These are phyloP conservation scores for Pterulicium gracile DNA, from an alignment of 1,284 basidiomycete species.

Conservation along the genomic window DNA sequence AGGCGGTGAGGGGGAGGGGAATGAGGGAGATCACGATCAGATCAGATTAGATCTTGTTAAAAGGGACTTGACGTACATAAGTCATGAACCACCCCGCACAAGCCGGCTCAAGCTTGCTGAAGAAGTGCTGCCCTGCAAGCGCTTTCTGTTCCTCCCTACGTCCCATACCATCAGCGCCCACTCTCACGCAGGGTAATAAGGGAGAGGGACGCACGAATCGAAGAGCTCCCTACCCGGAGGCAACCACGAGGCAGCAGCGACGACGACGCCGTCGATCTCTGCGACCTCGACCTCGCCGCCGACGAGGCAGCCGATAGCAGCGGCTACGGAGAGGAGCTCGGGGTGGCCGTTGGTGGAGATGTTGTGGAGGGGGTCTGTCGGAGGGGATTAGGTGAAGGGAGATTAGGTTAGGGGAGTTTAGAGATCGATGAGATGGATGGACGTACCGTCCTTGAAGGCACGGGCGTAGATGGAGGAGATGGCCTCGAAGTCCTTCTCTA, in stretches of 20 bases:
- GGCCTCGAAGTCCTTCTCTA: no score
- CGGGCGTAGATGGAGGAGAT: no score
- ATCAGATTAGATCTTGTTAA: no score
- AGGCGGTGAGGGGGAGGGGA: no score
- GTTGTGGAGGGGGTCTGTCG: not conserved
- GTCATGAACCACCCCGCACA: not conserved
- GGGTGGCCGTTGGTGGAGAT: not conserved
- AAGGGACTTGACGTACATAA: no score
- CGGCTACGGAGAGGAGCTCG: not conserved
- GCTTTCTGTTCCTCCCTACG: not conserved
- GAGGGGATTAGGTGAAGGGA: no score
- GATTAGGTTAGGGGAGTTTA: no score
- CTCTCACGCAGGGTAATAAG: not conserved
- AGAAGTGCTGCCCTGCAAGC: not conserved
- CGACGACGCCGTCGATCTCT: not conserved
- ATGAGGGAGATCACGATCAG: no score
- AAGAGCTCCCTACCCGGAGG: not conserved
- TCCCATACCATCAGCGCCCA: not conserved
- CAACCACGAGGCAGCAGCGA: not conserved
- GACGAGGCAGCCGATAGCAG: not conserved
- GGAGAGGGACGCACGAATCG: not conserved
- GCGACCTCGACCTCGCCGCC: not conserved
- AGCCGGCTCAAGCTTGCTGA: not conserved
- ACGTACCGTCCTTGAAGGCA: no score
- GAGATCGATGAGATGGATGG: no score